phyloP scores from a whole-genome alignment of 495 filamentous ascomycete species.

The Penicillium alfredii region DNA sequence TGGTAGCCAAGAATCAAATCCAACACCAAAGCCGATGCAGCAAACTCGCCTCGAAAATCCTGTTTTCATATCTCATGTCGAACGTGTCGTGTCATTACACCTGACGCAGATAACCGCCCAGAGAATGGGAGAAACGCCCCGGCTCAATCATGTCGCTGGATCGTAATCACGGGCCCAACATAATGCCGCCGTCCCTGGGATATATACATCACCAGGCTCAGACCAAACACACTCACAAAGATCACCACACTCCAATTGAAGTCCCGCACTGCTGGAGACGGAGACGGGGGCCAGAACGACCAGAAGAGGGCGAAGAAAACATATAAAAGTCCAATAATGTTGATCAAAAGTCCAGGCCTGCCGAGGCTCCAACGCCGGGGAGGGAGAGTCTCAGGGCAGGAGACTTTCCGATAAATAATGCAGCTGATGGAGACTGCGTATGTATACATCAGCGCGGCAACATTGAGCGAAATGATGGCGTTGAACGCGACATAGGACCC shows the following conservation, averaged over 20 bases:
- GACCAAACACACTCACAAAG: constrained; percentile 30
- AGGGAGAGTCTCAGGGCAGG: constrained; percentile 37
- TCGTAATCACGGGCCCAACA: constrained; percentile 21
- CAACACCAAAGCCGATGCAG: too few species aligned
- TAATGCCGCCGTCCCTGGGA: constrained; percentile 24
- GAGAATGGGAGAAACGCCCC: too few species aligned
- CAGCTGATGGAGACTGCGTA: constrained; percentile 33
- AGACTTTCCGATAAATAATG: constrained; percentile 28
- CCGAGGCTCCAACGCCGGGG: constrained; percentile 39
- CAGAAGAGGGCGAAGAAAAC: constrained; percentile 37
- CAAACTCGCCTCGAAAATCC: too few species aligned
- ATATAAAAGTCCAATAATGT: constrained; percentile 32
- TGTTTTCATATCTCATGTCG: not conserved
- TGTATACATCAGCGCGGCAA: constrained; percentile 31
- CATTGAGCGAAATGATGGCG: constrained; percentile 38
- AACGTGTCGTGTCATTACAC: too few species aligned
- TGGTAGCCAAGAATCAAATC: too few species aligned
- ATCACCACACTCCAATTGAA: constrained; percentile 50
- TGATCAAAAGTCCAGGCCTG: constrained; percentile 25
- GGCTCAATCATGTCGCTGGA: constrained; percentile 4
- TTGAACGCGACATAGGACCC: constrained; percentile 42
- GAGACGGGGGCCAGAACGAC: constrained; percentile 36
- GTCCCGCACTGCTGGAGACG: constrained; percentile 32
- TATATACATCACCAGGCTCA: constrained; percentile 31
- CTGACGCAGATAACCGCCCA: too few species aligned